Conservation (phyloP, 768 basidiomycete genomes). For the Gautieria morchelliformis region DNA sequence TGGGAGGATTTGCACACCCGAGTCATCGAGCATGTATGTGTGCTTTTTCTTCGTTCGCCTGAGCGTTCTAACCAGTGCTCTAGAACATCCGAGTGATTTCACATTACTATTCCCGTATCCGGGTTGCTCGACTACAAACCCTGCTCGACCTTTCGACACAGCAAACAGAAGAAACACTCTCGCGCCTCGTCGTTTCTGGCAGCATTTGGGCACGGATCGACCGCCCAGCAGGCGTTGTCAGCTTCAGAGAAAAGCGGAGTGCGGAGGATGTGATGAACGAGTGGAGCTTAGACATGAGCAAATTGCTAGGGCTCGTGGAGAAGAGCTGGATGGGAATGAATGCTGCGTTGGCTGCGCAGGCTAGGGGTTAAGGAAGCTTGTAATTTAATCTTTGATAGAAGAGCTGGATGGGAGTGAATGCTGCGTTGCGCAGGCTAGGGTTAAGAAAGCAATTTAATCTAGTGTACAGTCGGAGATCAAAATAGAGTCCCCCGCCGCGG, state of each 20-base stretch:
- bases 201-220: conserved; percentile 93
- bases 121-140: conserved; percentile 67
- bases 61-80: neutral
- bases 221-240: conserved; percentile 81
- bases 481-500: neutral
- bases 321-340: conserved; percentile 99
- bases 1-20: conserved; percentile 96
- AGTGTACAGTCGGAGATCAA: neutral
- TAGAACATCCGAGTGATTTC: conserved; percentile 96
- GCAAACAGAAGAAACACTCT: conserved; percentile 82
- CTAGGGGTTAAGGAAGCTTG: neutral
- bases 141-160: conserved; percentile 77
- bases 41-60: neutral
- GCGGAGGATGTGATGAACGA: conserved; percentile 95
- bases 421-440: conserved; percentile 58
- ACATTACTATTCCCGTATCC: conserved; percentile 91
- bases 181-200: conserved; percentile 82
- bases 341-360: conserved; percentile 74
- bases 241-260: conserved; percentile 72
- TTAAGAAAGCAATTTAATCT: neutral
- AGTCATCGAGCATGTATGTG: conserved; percentile 89
- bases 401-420: conserved; percentile 86
- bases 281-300: conserved; percentile 96
- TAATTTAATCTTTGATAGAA: neutral
- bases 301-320: conserved; percentile 82